Conservation (phyloP, 768 basidiomycete genomes). For the Mycena filopes region DNA sequence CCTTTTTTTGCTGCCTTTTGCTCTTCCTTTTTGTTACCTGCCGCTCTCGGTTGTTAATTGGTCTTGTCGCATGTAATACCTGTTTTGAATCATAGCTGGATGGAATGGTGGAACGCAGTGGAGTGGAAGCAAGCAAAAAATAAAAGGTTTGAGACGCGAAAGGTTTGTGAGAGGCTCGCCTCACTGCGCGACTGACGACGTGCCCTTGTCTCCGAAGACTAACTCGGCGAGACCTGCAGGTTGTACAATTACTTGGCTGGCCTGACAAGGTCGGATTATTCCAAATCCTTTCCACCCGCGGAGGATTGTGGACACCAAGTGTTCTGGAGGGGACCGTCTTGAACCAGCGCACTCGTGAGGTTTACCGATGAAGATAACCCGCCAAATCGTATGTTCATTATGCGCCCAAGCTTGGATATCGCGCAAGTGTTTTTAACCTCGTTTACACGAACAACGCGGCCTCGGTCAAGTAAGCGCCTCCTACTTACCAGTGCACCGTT, state of each 20-base stretch:
- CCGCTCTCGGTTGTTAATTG: slow-evolving; percentile 34
- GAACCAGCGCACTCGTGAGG: slow-evolving; percentile 88
- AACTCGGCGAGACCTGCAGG: slow-evolving; percentile 88
- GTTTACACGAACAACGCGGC: slow-evolving; percentile 89
- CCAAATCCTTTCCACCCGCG: slow-evolving; percentile 71
- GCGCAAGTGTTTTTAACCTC: slow-evolving; percentile 89
- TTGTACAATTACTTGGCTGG: slow-evolving; percentile 96
- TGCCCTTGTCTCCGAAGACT: slow-evolving; percentile 92
- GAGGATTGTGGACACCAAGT: slow-evolving; percentile 85
- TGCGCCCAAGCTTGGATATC: slow-evolving; percentile 81
- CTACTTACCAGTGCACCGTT: neutral
- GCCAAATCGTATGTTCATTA: slow-evolving; percentile 85
- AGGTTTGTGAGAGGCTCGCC: slow-evolving; percentile 84
- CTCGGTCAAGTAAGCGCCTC: slow-evolving; percentile 64
- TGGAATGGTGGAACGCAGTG: too few species aligned
- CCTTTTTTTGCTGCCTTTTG: slow-evolving; percentile 22
- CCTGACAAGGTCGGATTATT: slow-evolving; percentile 87
- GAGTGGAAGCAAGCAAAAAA: too few species aligned
- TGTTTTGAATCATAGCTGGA: slow-evolving; percentile 29
- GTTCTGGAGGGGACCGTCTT: slow-evolving; percentile 95
- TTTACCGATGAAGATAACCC: slow-evolving; percentile 71
- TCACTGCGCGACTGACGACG: slow-evolving; percentile 86
- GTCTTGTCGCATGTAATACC: slow-evolving; percentile 29
- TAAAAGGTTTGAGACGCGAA: slow-evolving; percentile 52
- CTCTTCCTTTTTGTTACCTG: slow-evolving; percentile 23